Evolutionary conservation across 192 early-diverging fungal species (phyloP).

Genomic region (Linnemannia exigua): DNA sequence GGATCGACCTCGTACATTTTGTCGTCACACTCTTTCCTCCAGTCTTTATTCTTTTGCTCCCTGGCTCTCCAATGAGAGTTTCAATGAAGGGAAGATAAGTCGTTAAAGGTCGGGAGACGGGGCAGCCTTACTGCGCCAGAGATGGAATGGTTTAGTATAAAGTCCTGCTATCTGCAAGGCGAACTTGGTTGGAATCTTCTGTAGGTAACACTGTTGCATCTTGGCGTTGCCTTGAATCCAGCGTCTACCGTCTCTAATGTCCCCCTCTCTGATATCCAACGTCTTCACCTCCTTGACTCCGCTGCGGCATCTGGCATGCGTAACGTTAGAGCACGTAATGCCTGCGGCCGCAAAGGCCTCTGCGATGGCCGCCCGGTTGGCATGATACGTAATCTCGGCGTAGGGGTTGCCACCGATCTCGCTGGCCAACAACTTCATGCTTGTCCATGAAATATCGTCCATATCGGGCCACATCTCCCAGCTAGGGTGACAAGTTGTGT

Average conservation of each 20-base stretch:
- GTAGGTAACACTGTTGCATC: neutral
- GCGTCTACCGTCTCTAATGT: neutral
- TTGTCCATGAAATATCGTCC: neutral
- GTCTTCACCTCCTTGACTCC: neutral
- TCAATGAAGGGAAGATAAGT: slow-evolving; percentile 11
- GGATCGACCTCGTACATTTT: slow-evolving; percentile 3
- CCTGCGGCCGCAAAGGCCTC: neutral
- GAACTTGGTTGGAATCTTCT: neutral
- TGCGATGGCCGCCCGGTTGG: neutral
- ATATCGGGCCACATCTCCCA: neutral
- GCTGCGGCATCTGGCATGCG: slow-evolving; percentile 8
- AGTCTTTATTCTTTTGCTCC: no score
- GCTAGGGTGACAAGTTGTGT: no score
- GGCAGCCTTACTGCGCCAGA: neutral
- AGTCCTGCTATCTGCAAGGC: slow-evolving; percentile 15
- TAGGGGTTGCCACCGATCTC: neutral
- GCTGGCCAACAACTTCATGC: neutral
- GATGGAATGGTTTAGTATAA: neutral
- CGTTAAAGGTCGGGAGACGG: neutral
- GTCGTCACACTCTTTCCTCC: neutral
- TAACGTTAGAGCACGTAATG: neutral
- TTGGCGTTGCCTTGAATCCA: slow-evolving; percentile 2
- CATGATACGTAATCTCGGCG: neutral
- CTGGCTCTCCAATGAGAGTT: neutral
- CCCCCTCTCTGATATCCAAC: neutral